These are phyloP conservation scores for Ceratocystis huliohia DNA, from an alignment of 2,329 filamentous ascomycete species.

Conservation along the genomic window DNA sequence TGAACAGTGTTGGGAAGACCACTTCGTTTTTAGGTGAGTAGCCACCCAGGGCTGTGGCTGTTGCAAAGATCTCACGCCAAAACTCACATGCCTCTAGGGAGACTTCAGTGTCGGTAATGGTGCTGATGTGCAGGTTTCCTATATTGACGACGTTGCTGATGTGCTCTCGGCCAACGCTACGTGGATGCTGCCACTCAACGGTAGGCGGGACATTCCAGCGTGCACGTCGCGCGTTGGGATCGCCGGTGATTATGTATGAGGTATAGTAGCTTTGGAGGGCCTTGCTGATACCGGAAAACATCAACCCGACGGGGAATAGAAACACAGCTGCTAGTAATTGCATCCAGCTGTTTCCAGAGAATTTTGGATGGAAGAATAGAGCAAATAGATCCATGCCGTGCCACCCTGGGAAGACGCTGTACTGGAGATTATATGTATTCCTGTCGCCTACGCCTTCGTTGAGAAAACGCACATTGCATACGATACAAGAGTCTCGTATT, in stretches of 20 bases:
- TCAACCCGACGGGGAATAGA: conserved; percentile 26
- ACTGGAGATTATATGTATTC: conserved; percentile 32
- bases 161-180: conserved; percentile 23
- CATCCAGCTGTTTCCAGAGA: conserved; percentile 25
- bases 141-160: conserved; percentile 28
- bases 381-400: conserved; percentile 33
- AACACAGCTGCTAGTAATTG: conserved; percentile 25
- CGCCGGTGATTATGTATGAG: conserved; percentile 30
- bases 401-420: conserved; percentile 30
- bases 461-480: conserved; percentile 30
- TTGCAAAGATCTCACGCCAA: conserved; percentile 25
- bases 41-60: conserved; percentile 27
- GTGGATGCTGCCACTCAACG: conserved; percentile 28
- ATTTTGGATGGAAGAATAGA: conserved; percentile 30
- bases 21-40: conserved; percentile 24
- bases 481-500: conserved; percentile 29
- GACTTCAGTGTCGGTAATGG: conserved; percentile 27
- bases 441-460: conserved; percentile 29
- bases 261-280: conserved; percentile 32
- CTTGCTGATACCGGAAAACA: conserved; percentile 28
- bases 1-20: conserved; percentile 11
- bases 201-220: conserved; percentile 28
- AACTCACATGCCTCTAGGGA: conserved; percentile 27
- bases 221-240: conserved; percentile 30
- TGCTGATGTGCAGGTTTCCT: conserved; percentile 27